A percentile compares a stretch with the other conserved stretches of the same genome.
These are phyloP conservation scores for Ganoderma resinaceum DNA, from an alignment of 1,284 basidiomycete species.

Conservation along the genomic window DNA sequence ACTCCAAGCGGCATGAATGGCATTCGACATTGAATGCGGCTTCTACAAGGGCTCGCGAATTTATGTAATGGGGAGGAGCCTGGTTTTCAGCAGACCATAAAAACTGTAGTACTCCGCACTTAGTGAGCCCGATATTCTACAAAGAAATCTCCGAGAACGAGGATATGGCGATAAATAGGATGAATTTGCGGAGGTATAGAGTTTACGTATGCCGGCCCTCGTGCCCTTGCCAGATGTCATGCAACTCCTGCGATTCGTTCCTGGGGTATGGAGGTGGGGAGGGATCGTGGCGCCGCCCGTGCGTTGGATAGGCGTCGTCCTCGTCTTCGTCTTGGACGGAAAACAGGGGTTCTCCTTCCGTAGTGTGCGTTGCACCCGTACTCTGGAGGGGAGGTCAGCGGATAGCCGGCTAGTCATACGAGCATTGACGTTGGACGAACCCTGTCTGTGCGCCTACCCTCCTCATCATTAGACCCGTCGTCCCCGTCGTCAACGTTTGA, in stretches of 20 bases:
- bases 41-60: background rate
- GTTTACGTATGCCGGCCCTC: background rate
- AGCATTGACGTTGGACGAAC: background rate
- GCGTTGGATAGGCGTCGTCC: background rate
- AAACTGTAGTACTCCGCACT: background rate
- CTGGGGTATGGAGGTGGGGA: slow-evolving; percentile 24
- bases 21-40: background rate
- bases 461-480: background rate
- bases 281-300: slow-evolving; percentile 6
- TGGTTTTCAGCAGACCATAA: background rate
- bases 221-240: slow-evolving; percentile 20
- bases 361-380: background rate
- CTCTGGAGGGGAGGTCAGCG: slow-evolving; percentile 8
- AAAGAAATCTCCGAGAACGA: background rate
- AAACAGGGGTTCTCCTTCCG: slow-evolving; percentile 19
- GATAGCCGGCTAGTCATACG: background rate
- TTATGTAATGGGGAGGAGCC: background rate
- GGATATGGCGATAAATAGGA: background rate
- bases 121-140: background rate
- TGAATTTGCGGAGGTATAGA: background rate
- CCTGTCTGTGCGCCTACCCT: slow-evolving; percentile 1
- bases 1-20: background rate
- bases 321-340: slow-evolving; percentile 26
- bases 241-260: slow-evolving; percentile 14
- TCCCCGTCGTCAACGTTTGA: slow-evolving; percentile 22